Evolutionary conservation across 2,329 filamentous ascomycete species (phyloP), one percentile per base, ranked within the genome.

Genomic region (Venturia pyrina): DNA sequence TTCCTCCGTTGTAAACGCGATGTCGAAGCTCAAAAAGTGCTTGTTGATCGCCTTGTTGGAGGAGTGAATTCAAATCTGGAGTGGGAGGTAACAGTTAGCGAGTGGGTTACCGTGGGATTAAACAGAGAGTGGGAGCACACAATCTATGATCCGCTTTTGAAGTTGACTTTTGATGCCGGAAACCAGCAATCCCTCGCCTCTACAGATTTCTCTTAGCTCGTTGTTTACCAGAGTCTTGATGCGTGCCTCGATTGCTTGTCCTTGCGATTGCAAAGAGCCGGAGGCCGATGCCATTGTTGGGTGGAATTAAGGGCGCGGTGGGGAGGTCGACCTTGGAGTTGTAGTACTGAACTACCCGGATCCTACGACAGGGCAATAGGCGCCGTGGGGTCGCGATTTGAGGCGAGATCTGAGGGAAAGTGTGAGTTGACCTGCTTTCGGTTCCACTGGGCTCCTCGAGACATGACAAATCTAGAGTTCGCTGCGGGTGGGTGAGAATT

Each of bases 101-200:
- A 21, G 24, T 34, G 56, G 10, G 13, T 34, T 32, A 32, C 13
- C 6, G 62, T 48, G n/a, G 62, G 24, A 53, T 28, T 50, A 64
- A n/a, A 56, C 17, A 53, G 46, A 46, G 6, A 15, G 44, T 34
- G 62, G 46, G 41, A 64, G 53, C 90, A 77, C 82, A 98, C 95
- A 85, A 67, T 85, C 81, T 69, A 89, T 85, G 68, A 97, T 89
- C 71, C 93, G 88, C 67, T 80, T 79, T 77, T 96, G 92, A 67
- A 98, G 80, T 53, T 89, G 85, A 43, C 87, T 85, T 81, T 99
- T 99, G 72, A 95, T 88, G 24, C 95, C 95, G 37, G 88, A 90
- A 68, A 90, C 89, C 69, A 85, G 84, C 44, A 96, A 80, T 60
- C 87, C 84, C 78, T 96, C 90, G 68, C 84, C 80, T 69, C 86